phyloP scores from a whole-genome alignment of 2,329 filamentous ascomycete genomes.

The Huntiella omanensis region DNA sequence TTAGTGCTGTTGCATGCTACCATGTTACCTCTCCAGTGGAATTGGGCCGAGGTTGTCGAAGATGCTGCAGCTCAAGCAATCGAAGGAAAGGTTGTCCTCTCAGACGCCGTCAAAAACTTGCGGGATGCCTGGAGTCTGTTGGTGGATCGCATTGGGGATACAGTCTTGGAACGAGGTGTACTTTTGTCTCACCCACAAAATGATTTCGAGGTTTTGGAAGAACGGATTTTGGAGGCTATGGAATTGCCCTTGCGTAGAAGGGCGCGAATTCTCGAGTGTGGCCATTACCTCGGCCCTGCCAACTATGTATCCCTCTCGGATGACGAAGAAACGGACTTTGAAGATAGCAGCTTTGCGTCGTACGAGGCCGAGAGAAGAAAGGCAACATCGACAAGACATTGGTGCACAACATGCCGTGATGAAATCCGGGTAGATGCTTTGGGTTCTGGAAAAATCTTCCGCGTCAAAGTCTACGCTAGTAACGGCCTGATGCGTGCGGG shows the following conservation, averaged over 20 bases:
- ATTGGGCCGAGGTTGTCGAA: constrained; percentile 39
- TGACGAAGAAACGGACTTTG: constrained; percentile 23
- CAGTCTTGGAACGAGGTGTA: constrained; percentile 53
- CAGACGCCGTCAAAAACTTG: constrained; percentile 29
- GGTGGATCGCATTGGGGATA: constrained; percentile 52
- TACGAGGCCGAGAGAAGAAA: constrained; percentile 12
- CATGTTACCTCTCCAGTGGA: constrained; percentile 49
- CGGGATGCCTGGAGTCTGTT: constrained; percentile 47
- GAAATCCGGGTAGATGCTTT: constrained; percentile 37
- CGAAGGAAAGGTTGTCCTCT: constrained; percentile 16
- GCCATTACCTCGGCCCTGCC: constrained; percentile 51
- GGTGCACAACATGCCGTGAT: constrained; percentile 36
- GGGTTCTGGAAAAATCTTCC: constrained; percentile 41
- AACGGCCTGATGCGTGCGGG: constrained; percentile 86
- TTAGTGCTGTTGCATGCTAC: constrained; percentile 64
- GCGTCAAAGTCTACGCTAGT: constrained; percentile 78
- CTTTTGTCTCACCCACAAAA: constrained; percentile 61
- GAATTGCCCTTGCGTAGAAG: constrained; percentile 45
- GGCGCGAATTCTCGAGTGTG: constrained; percentile 56
- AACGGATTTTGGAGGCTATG: constrained; percentile 54
- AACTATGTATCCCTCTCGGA: constrained; percentile 27
- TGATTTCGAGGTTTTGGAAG: constrained; percentile 64
- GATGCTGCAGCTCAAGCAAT: constrained; percentile 13
- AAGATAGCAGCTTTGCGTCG: constrained; percentile 15
- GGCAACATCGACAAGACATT: constrained; percentile 20